Evolutionary conservation across 1,284 basidiomycete genomes (phyloP).

Genomic region (Boletus mariae): DNA sequence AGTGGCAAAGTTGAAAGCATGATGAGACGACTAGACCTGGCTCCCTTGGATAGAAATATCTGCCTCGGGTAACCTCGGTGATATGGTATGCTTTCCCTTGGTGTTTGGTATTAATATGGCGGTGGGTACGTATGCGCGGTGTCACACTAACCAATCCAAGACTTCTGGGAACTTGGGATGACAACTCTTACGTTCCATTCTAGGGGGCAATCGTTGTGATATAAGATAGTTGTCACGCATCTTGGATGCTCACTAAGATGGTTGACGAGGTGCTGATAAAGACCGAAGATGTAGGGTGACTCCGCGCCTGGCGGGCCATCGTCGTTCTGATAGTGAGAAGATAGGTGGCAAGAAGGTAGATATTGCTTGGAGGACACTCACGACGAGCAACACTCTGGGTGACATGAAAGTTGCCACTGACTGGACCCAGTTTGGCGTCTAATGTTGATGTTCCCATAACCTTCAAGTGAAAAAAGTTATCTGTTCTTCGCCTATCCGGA

Average conservation of each 20-base stretch:
- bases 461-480: slow-evolving; percentile 11
- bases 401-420: slow-evolving; percentile 7
- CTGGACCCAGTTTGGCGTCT: neutral
- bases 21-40: slow-evolving; percentile 38
- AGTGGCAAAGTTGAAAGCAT: neutral
- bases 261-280: slow-evolving; percentile 66
- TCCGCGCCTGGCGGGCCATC: slow-evolving; percentile 80
- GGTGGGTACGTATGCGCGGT: neutral
- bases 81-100: slow-evolving; percentile 83
- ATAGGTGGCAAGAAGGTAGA: slow-evolving; percentile 4
- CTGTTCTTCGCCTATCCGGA: slow-evolving; percentile 9
- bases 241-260: slow-evolving; percentile 51
- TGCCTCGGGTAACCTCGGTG: slow-evolving; percentile 69
- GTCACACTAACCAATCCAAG: slow-evolving; percentile 71
- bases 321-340: slow-evolving; percentile 58
- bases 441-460: slow-evolving; percentile 21
- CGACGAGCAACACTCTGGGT: slow-evolving; percentile 58
- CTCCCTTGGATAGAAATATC: slow-evolving; percentile 78
- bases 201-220: slow-evolving; percentile 23
- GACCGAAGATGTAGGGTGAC: slow-evolving; percentile 82
- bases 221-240: slow-evolving; percentile 2
- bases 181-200: slow-evolving; percentile 90
- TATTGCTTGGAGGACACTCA: slow-evolving; percentile 28
- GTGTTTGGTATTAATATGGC: slow-evolving; percentile 4
- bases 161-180: slow-evolving; percentile 83